Evolutionary conservation across 2,329 filamentous ascomycete species (phyloP).

Genomic region (Cladosporium sp.): DNA sequence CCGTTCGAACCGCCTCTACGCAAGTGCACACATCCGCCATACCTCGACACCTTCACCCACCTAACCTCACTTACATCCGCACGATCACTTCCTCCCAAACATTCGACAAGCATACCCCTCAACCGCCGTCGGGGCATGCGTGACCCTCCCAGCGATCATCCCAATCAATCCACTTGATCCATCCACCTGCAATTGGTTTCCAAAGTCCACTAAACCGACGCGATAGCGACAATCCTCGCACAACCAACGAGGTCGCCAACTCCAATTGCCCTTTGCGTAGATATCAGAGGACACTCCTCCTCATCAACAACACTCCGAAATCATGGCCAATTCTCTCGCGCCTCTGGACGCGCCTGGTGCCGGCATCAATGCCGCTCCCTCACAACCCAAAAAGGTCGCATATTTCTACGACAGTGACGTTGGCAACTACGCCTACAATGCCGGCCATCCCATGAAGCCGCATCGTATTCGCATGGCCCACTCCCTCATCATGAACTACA

Average conservation of each 20-base stretch:
- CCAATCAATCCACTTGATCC: too few relatives aligned
- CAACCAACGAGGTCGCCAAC: too few relatives aligned
- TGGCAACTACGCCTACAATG: conserved; percentile 94
- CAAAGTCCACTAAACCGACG: too few relatives aligned
- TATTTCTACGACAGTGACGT: conserved; percentile 99
- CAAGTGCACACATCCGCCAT: not conserved
- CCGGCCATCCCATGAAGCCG: conserved; percentile 64
- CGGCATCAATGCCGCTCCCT: conserved; percentile 43
- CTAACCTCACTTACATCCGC: too few relatives aligned
- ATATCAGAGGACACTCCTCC: too few relatives aligned
- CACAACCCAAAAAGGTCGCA: conserved; percentile 74
- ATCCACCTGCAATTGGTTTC: too few relatives aligned
- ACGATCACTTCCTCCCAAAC: too few relatives aligned
- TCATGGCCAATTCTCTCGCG: conserved; percentile 29
- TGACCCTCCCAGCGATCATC: too few relatives aligned
- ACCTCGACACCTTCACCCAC: not conserved
- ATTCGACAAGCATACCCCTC: too few relatives aligned
- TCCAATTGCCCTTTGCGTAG: too few relatives aligned
- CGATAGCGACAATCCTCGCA: too few relatives aligned
- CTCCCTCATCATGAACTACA: conserved; percentile 67
- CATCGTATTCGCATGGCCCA: conserved; percentile 62
- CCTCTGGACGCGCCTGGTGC: conserved; percentile 50
- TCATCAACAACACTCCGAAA: not conserved
- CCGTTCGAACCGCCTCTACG: not conserved
- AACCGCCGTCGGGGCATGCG: too few relatives aligned